These are phyloP conservation scores for Fomitopsis serialis DNA, from an alignment of 768 basidiomycete species.

Conservation along the genomic window DNA sequence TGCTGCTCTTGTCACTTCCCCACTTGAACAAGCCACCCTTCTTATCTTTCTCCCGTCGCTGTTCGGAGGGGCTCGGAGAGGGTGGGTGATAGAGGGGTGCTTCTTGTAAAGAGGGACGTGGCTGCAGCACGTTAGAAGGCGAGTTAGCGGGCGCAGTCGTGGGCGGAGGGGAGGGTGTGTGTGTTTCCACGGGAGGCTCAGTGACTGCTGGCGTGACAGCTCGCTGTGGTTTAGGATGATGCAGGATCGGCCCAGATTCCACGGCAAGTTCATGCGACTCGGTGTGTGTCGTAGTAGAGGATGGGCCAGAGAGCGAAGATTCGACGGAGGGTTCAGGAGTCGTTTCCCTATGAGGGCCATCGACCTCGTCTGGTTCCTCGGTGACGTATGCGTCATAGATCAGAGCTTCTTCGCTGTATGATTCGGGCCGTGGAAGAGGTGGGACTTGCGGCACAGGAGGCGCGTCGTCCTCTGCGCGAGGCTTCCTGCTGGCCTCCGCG, in stretches of 20 bases:
- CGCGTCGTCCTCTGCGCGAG: conserved; percentile 25
- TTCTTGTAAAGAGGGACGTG: conserved; percentile 22
- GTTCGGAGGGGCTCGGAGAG: conserved; percentile 23
- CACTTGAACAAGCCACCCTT: conserved; percentile 70
- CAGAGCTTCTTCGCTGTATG: conserved; percentile 73
- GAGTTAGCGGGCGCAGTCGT: conserved; percentile 10
- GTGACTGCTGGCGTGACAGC: conserved; percentile 40
- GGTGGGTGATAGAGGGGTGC: conserved; percentile 23
- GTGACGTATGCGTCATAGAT: conserved; percentile 84
- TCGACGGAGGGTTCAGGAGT: conserved; percentile 14
- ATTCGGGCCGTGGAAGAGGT: conserved; percentile 49
- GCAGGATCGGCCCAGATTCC: conserved; percentile 27
- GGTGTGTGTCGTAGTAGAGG: conserved; percentile 7
- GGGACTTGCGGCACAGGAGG: conserved; percentile 44
- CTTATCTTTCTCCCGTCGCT: conserved; percentile 54
- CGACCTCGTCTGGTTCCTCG: conserved; percentile 37
- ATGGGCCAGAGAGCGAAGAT: conserved; percentile 6
- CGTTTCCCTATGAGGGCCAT: conserved; percentile 7
- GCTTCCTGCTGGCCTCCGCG: conserved; percentile 24
- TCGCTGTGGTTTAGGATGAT: conserved; percentile 66
- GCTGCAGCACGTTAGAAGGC: conserved; percentile 11
- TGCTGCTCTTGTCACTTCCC: conserved; percentile 59
- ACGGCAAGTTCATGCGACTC: conserved; percentile 4
- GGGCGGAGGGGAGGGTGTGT: conserved; percentile 51
- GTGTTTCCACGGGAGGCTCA: conserved; percentile 32